Base-by-base conservation (phyloP, 768 basidiomycete species). In the Infundibulicybe gibba region DNA sequence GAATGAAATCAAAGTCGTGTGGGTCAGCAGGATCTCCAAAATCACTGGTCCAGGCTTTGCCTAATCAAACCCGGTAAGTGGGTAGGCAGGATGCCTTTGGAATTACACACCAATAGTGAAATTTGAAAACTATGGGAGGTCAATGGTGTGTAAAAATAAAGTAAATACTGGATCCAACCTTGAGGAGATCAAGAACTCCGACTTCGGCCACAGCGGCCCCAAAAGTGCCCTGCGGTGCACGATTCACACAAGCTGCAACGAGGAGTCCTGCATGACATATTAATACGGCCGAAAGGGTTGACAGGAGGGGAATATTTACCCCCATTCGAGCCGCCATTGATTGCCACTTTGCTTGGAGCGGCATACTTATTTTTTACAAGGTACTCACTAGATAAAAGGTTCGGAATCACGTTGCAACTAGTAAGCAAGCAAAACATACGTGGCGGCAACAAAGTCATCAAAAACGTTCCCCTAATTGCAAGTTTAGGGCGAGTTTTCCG, bases 141-240 rank as follows among this genome's bases (percentile, higher is more conserved):
- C 31, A 46, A 12, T 15, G 20, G 43, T 4, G n/a, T 31, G 49
- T 46, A 21, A 38, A 12, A 38, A 43, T 31, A 25, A 44, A 40
- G 35, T 41, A 16, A 43, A 44, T 32, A 15, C 17, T 5, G n/a
- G 42, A 38, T 45, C 61, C 31, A 56, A 88, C 87, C 72, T 87
- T 87, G 44, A 91, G 76, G 45, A 90, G 67, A 63, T 91, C 90
- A 52, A 83, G 70, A 2, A 92, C 89, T 1, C 90, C 90, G 5
- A 91, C 90, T 61, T 91, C 87, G 0, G 87, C 83, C 4, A 91
- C 75, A 1, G 77, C 87, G 15, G 83, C 85, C n/a, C 89, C 89
- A 51, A 89, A 82, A 3, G 81, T 84, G 21, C 74, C 74, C 58
- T 87, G 79, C 1, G 85, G 85, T 0, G 88, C 88, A 33, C 85